Base-by-base conservation (phyloP, 257 asterid species). In the Cordia subcordata region DNA sequence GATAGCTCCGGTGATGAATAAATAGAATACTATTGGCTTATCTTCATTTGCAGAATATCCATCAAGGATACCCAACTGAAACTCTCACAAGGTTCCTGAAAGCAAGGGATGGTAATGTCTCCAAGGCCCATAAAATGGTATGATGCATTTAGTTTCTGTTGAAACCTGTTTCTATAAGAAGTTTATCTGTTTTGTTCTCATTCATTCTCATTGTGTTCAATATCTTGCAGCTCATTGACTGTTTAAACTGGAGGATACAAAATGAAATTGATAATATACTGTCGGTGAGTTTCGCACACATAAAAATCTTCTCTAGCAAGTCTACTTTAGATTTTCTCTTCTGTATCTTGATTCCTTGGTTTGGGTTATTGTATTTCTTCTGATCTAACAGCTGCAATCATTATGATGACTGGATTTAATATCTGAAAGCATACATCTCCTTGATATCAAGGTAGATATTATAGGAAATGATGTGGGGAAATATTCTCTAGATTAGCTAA, bases 171-270 rank as follows among this genome's bases (percentile, higher is more conserved):
- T 42, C 12, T 3, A 2, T 42, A 42, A 42, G 47, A 42, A 53
- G n/a, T 15, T 53, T 21, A 15, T 27, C 14, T 5, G 3, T 18
- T 12, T n/a, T 53, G 10, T 27, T 12, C 1, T 53, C 6, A n/a
- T 22, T 22, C 20, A 12, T 33, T 53, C 38, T 53, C 39, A 53
- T 13, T 21, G 16, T 53, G 57, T 9, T 53, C 33, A 15, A 23
- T 67, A 13, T 62, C 67, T 74, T 67, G 74, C 95, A 88, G 96
- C 85, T 88, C 40, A 19, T 68, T 56, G 94, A 89, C 64, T 75
- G 86, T 73, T 75, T 89, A 61, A 86, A 82, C 72, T 89, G 97
- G 97, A 82, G 97, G 84, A 75, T 86, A 60, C 80, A 84, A 70
- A 86, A 76, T 55, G 92, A 76, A 44, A 89, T 89, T 14, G 97